These are phyloP conservation scores for Candida bentonensis DNA, from an alignment of 805 yeast genomes.

Conservation along the genomic window DNA sequence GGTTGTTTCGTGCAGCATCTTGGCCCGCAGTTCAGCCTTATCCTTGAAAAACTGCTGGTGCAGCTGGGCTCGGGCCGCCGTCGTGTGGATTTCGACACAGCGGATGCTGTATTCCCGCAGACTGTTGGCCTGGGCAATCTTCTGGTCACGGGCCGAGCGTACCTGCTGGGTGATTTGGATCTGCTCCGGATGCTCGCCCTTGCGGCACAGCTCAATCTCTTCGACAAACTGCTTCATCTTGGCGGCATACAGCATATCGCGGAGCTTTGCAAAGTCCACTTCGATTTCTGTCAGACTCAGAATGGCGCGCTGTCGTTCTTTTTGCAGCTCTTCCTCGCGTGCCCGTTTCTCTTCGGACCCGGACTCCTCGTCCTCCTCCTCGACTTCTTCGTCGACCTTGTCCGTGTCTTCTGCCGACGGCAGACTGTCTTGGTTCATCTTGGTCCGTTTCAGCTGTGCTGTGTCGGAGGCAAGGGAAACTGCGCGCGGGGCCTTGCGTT, in stretches of 20 bases:
- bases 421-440: constrained; percentile 5
- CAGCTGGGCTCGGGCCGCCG: constrained; percentile 60
- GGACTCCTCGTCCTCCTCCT: constrained; percentile 9
- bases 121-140: constrained; percentile 36
- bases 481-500: not conserved
- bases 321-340: constrained; percentile 22
- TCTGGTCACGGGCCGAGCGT: constrained; percentile 59
- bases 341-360: constrained; percentile 12
- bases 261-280: constrained; percentile 66
- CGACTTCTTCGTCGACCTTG: constrained; percentile 11
- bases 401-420: constrained; percentile 5
- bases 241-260: constrained; percentile 77
- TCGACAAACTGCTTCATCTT: constrained; percentile 62
- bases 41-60: constrained; percentile 73
- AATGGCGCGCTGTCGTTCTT: constrained; percentile 47
- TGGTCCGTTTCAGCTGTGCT: constrained; percentile 6
- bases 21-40: constrained; percentile 49
- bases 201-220: constrained; percentile 74
- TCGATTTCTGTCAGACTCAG: constrained; percentile 69
- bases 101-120: constrained; percentile 51
- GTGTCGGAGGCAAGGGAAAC: constrained; percentile 4
- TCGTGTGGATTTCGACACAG: constrained; percentile 69
- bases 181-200: constrained; percentile 87
- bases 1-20: constrained; percentile 59
- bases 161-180: constrained; percentile 57